Base-by-base conservation (phyloP, 2,329 filamentous ascomycete genomes). In the Fusarium veterinarium region DNA sequence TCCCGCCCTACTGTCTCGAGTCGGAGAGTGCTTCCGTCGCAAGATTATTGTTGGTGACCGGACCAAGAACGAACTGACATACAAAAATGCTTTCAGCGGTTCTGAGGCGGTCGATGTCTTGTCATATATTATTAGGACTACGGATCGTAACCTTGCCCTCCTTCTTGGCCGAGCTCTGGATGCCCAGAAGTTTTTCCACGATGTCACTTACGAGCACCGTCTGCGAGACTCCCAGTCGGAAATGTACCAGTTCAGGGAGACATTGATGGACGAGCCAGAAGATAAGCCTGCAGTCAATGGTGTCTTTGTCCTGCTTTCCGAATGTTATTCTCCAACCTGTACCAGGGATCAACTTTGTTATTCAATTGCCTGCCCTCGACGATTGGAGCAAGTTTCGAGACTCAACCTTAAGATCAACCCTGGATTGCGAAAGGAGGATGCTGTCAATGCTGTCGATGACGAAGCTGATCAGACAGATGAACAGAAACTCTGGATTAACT, bases 401-500 rank as follows among this genome's bases (percentile, higher is more conserved):
- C 84, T 98, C 75, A 98, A 99, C 80, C 86, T 98, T 81, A 97
- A 97, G 83, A 93, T 95, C 70, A 94, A 95, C 75, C 94, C 95
- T 35, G 95, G 95, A 66, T 86, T 99, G 76, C 94, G 93, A 81
- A 89, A 88, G 74, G 86, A 89, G 55, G 86, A 88, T 49, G 85
- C 86, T 28, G 84, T 86, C 19, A 84, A 84, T 41, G 80, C 88
- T 86, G 79, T 96, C 78, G 95, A 97, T 78, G 95, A 97, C 76
- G 94, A 96, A 71, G 86, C 81, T 45, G 93, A 95, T 65, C 92
- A 96, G 77, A 94, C 92, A 37, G 95, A 98, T 79, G 95, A 98
- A 81, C 96, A 98, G 84, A 98, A 98, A 82, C 88, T 99, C 41
- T 99, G 96, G 96, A 99, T 99, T 83, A 98, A 98, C 81, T 97